Percentiles rank a stretch among this genome's conserved stretches.
Evolutionary conservation across 2,329 filamentous ascomycete genomes (phyloP).

Genomic region (Pseudogymnoascus sp.): DNA sequence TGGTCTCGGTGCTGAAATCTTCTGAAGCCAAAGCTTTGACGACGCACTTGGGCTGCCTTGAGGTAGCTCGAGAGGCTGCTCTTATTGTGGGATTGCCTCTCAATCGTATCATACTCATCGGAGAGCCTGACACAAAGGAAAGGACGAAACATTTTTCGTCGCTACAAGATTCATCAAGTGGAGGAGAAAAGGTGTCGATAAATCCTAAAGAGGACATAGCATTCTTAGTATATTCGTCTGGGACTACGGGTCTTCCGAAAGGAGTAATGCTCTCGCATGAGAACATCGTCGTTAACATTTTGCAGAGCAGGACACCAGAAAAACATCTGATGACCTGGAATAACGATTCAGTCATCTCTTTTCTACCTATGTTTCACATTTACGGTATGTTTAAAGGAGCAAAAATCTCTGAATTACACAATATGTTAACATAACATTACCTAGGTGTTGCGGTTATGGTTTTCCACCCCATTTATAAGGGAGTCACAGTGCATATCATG

Average conservation of each 20-base stretch:
- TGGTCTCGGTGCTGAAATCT: constrained; percentile 71
- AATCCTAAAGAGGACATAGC: constrained; percentile 34
- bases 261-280: constrained; percentile 54
- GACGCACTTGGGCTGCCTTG: constrained; percentile 45
- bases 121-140: neutral
- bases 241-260: constrained; percentile 77
- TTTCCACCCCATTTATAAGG: neutral
- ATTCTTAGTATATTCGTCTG: constrained; percentile 76
- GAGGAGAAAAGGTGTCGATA: neutral
- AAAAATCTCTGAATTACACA: neutral
- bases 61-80: neutral
- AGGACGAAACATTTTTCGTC: neutral
- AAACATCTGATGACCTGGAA: constrained; percentile 38
- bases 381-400: constrained; percentile 28
- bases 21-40: constrained; percentile 61
- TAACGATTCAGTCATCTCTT: constrained; percentile 64
- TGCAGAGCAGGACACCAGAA: constrained; percentile 28
- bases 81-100: neutral
- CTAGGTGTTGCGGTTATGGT: neutral
- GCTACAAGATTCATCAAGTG: neutral
- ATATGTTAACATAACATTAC: neutral
- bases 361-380: constrained; percentile 78
- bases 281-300: constrained; percentile 18
- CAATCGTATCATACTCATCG: neutral
- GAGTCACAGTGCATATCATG: neutral